phyloP scores from a whole-genome alignment of 352 stramenopile species.

The Ophiocytium majus region DNA sequence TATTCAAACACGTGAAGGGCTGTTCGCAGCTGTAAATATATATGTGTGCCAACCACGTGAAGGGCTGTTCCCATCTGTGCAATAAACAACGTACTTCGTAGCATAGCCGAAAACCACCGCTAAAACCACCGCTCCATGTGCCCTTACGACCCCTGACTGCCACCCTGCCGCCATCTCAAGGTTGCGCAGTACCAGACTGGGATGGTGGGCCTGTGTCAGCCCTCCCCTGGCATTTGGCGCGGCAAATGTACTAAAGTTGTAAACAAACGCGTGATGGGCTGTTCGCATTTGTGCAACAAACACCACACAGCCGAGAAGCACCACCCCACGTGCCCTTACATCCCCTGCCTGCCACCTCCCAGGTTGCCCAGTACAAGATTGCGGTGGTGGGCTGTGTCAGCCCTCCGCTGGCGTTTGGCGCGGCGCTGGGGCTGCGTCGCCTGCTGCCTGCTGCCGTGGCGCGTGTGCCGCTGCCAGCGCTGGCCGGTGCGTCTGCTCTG shows the following conservation, averaged over 20 bases:
- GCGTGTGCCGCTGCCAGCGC: not conserved
- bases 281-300: not conserved
- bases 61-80: not conserved
- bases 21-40: too few species aligned
- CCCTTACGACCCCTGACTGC: not conserved
- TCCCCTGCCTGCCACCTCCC: not conserved
- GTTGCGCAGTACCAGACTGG: not conserved
- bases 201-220: not conserved
- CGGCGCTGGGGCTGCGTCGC: not conserved
- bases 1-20: too few species aligned
- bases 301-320: not conserved
- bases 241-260: not conserved
- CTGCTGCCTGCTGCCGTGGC: not conserved
- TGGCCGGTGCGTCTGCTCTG: not conserved
- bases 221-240: not conserved
- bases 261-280: not conserved
- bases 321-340: not conserved
- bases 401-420: slow-evolving; percentile 15
- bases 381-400: slow-evolving; percentile 40
- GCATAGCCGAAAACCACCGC: too few species aligned
- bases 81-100: not conserved
- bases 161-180: not conserved
- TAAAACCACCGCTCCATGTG: not conserved
- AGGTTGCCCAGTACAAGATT: slow-evolving; percentile 55
- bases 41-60: not conserved